Evolutionary conservation across 495 filamentous ascomycete genomes (phyloP).

Genomic region (Penicillium longicatenatum): DNA sequence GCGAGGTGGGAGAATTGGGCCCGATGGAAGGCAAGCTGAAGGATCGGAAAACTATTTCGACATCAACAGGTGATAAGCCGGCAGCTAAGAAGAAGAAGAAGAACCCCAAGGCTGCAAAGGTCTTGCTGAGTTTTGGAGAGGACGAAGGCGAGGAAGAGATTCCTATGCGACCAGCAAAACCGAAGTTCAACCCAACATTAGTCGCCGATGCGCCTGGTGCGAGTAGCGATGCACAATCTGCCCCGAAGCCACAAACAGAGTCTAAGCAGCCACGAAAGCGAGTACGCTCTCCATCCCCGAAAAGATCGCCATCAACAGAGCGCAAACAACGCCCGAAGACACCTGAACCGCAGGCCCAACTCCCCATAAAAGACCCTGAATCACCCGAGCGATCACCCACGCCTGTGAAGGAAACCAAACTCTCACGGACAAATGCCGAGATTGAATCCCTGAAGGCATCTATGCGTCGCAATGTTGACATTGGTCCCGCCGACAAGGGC

Average conservation of each 20-base stretch:
- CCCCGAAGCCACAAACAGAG: conserved; percentile 15
- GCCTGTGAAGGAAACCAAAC: conserved; percentile 55
- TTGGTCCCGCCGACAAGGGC: conserved; percentile 53
- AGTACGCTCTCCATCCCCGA: conserved; percentile 13
- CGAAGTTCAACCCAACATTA: conserved; percentile 88
- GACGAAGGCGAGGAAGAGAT: conserved; percentile 72
- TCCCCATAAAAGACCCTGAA: conserved; percentile 51
- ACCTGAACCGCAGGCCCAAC: conserved; percentile 17
- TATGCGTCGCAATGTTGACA: conserved; percentile 77
- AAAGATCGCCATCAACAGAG: conserved; percentile 24
- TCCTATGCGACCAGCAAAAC: conserved; percentile 68
- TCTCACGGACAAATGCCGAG: conserved; percentile 84
- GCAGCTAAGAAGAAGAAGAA: conserved; percentile 73
- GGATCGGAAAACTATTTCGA: conserved; percentile 54
- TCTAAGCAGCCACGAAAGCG: conserved; percentile 11
- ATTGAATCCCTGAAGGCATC: conserved; percentile 89
- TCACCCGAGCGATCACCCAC: conserved; percentile 51
- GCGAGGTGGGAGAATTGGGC: conserved; percentile 75
- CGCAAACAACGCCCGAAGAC: conserved; percentile 26
- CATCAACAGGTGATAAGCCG: conserved; percentile 40
- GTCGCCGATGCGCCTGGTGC: conserved; percentile 52
- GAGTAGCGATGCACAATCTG: conserved; percentile 18
- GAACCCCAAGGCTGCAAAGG: conserved; percentile 72
- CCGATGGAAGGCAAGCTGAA: conserved; percentile 91
- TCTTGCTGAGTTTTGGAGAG: conserved; percentile 84